Conservation (phyloP, 2,329 filamentous ascomycete species). For the Ramularia endophylla region DNA sequence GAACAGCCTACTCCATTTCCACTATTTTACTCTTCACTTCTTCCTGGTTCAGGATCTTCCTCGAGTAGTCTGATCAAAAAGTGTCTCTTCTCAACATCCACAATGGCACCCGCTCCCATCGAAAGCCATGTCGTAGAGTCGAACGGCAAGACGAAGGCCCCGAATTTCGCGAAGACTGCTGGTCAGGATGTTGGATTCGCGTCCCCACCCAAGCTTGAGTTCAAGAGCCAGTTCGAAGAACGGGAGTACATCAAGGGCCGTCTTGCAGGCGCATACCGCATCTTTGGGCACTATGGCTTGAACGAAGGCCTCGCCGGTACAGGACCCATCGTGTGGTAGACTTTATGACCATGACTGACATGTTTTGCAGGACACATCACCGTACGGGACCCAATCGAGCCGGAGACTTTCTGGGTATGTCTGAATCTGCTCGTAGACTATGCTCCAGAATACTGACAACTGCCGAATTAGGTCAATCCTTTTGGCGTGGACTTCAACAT, state of each 20-base stretch:
- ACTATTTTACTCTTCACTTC: too few relatives aligned
- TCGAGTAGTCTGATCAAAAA: too few relatives aligned
- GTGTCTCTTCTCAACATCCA: too few relatives aligned
- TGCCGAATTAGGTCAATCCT: constrained; percentile 28
- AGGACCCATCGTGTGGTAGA: too few relatives aligned
- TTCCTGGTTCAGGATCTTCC: too few relatives aligned
- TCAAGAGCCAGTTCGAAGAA: constrained; percentile 22
- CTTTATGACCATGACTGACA: background rate
- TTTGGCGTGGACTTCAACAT: constrained; percentile 32
- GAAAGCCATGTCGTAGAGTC: too few relatives aligned
- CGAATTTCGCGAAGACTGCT: constrained; percentile 8
- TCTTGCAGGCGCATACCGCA: constrained; percentile 33
- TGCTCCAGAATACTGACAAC: background rate
- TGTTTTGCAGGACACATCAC: constrained; percentile 32
- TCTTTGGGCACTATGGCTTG: constrained; percentile 32
- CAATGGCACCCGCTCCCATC: too few relatives aligned
- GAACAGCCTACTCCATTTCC: too few relatives aligned
- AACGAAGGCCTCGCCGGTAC: constrained; percentile 22
- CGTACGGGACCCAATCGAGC: constrained; percentile 34
- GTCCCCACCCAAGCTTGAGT: constrained; percentile 8
- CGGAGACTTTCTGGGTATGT: constrained; percentile 25
- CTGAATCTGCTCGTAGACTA: background rate
- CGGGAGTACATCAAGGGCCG: constrained; percentile 33
- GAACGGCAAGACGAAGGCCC: constrained; percentile 2
- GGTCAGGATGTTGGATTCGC: constrained; percentile 11